These are phyloP conservation scores for Microcyclospora tardicrescens DNA, from an alignment of 2,329 filamentous ascomycete species.

Conservation along the genomic window DNA sequence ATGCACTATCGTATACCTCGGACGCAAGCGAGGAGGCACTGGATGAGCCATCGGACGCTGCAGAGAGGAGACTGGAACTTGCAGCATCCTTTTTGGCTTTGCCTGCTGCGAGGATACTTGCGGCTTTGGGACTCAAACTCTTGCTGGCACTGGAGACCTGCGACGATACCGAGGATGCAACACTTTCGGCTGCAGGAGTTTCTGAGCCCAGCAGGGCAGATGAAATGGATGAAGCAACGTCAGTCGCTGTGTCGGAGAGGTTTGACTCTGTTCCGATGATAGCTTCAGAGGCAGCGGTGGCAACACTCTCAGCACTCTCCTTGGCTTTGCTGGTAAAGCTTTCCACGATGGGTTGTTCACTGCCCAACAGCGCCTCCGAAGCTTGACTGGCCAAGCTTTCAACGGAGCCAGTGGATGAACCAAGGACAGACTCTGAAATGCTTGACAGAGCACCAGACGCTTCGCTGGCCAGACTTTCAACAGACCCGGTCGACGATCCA, in stretches of 20 bases:
- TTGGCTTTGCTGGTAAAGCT: constrained; percentile 3
- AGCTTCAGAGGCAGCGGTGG: constrained; percentile 14
- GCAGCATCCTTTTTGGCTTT: constrained; percentile 19
- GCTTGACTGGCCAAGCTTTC: constrained; percentile 7
- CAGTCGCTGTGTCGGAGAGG: constrained; percentile 19
- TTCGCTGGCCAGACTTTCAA: constrained; percentile 6
- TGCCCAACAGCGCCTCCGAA: constrained; percentile 1
- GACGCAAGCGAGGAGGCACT: constrained; percentile 16
- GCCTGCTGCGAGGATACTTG: constrained; percentile 23
- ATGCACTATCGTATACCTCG: constrained; percentile 13
- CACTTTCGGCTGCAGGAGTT: constrained; percentile 12
- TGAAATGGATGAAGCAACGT: constrained; percentile 15
- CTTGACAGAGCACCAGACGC: constrained; percentile 1
- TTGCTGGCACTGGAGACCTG: constrained; percentile 2
- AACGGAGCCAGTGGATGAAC: background rate
- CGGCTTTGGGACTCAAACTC: constrained; percentile 14
- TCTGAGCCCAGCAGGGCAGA: constrained; percentile 11
- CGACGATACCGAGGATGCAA: constrained; percentile 18
- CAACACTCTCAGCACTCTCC: constrained; percentile 10
- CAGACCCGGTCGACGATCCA: background rate
- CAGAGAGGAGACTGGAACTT: constrained; percentile 8
- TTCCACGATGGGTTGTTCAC: constrained; percentile 1
- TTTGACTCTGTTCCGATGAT: constrained; percentile 15
- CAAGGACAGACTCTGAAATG: constrained; percentile 1
- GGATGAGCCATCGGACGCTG: constrained; percentile 7